These are phyloP conservation scores for Chalaropsis thielavioides DNA, from an alignment of 2,329 filamentous ascomycete genomes.

Conservation along the genomic window DNA sequence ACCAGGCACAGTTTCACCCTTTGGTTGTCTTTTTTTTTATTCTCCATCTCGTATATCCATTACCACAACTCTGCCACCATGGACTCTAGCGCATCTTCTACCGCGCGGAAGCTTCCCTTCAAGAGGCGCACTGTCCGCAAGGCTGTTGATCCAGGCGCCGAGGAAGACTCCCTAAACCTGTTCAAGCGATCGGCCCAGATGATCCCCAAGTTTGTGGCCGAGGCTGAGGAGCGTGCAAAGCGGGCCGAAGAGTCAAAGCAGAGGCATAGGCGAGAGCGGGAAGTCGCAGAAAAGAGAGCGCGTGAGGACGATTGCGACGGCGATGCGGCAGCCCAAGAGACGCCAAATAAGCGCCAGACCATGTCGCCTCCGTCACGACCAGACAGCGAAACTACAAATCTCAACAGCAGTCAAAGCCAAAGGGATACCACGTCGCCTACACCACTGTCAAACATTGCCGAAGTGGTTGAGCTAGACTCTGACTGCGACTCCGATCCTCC, in stretches of 20 bases:
- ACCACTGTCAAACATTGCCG: not conserved
- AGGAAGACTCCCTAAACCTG: conserved; percentile 27
- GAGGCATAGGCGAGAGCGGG: not conserved
- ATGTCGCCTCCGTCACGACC: not conserved
- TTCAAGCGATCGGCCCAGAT: conserved; percentile 39
- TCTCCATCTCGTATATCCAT: not conserved
- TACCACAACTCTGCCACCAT: not conserved
- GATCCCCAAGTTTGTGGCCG: conserved; percentile 32
- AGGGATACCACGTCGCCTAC: not conserved
- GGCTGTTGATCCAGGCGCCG: conserved; percentile 13
- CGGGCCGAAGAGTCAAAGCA: conserved; percentile 12
- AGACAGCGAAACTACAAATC: not conserved
- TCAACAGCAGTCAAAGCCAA: not conserved
- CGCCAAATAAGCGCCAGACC: conserved; percentile 2
- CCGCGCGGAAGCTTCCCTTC: conserved; percentile 33
- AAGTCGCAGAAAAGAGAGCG: not conserved
- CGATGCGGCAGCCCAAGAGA: not conserved
- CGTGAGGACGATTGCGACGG: not conserved
- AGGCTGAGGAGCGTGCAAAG: conserved; percentile 24
- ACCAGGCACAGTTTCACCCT: too few relatives aligned
- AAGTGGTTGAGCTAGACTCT: not conserved
- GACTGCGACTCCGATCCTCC: not conserved
- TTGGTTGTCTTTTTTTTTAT: not conserved
- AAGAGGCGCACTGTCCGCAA: conserved; percentile 24
- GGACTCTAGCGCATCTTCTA: not conserved